Conservation (phyloP, 768 basidiomycete species). For the Inosperma sp. region DNA sequence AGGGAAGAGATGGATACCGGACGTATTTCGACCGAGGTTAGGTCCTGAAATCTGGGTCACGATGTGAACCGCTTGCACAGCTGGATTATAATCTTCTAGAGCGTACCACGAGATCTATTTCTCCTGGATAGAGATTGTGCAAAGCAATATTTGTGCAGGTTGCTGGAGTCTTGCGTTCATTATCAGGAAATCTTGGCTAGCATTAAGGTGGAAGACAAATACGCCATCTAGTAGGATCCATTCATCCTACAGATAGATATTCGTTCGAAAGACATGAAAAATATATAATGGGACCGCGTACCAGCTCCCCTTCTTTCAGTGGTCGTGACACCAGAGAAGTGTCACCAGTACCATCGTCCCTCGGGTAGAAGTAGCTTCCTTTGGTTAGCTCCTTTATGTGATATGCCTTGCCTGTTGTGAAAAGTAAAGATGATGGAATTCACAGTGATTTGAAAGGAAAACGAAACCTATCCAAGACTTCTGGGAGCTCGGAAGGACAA, state of each 20-base stretch:
- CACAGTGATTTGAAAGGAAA: not conserved
- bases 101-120: slow-evolving; percentile 85
- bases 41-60: slow-evolving; percentile 70
- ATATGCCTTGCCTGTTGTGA: slow-evolving; percentile 64
- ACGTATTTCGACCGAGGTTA: slow-evolving; percentile 81
- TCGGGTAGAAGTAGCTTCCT: slow-evolving; percentile 77
- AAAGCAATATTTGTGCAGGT: slow-evolving; percentile 89
- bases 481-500: slow-evolving; percentile 74
- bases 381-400: slow-evolving; percentile 69
- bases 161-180: slow-evolving; percentile 74
- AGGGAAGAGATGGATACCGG: slow-evolving; percentile 42
- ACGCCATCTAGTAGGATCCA: slow-evolving; percentile 92
- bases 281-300: slow-evolving; percentile 17
- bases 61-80: not conserved
- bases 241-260: slow-evolving; percentile 46
- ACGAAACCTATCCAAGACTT: slow-evolving; percentile 82
- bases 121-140: slow-evolving; percentile 79
- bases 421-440: not conserved
- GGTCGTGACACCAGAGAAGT: slow-evolving; percentile 56
- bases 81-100: not conserved
- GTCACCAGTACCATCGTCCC: slow-evolving; percentile 66
- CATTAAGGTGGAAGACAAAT: slow-evolving; percentile 19
- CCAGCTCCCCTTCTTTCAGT: slow-evolving; percentile 69
- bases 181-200: slow-evolving; percentile 1
- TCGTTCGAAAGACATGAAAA: not conserved